These are phyloP conservation scores for Dendrobium officinale DNA, from an alignment of 106 monocot species.

Conservation along the genomic window DNA sequence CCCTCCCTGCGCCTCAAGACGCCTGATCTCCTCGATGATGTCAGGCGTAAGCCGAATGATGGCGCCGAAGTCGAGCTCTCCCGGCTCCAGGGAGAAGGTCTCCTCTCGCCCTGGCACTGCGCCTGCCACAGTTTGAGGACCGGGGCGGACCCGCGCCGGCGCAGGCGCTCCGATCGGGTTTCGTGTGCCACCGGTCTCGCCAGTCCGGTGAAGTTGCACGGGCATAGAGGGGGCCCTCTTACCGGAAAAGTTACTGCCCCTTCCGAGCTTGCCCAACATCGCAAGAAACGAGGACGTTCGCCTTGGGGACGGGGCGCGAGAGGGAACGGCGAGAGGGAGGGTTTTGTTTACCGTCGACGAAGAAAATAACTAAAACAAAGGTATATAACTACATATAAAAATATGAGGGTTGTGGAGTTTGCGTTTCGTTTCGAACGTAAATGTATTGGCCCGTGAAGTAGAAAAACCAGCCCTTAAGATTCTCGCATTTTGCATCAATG, in stretches of 20 bases:
- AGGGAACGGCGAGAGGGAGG: background rate
- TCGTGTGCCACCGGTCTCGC: slow-evolving; percentile 10
- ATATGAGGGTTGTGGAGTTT: background rate
- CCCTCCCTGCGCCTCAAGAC: slow-evolving; percentile 58
- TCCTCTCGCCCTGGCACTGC: slow-evolving; percentile 35
- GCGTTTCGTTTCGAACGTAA: background rate
- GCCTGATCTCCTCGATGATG: slow-evolving; percentile 78
- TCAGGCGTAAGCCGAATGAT: slow-evolving; percentile 81
- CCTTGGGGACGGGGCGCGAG: background rate
- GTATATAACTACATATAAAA: background rate
- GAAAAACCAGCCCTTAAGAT: too few species aligned
- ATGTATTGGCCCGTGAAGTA: too few species aligned
- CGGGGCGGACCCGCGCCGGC: background rate
- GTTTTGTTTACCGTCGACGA: background rate
- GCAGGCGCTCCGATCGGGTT: slow-evolving; percentile 2
- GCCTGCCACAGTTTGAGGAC: background rate
- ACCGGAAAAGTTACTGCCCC: slow-evolving; percentile 25
- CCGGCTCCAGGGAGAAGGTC: slow-evolving; percentile 53
- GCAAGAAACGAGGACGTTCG: background rate
- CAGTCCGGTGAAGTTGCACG: slow-evolving; percentile 16
- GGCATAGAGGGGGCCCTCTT: slow-evolving; percentile 29
- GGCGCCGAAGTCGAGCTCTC: slow-evolving; percentile 58
- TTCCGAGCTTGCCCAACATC: slow-evolving; percentile 42
- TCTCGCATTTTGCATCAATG: too few species aligned
- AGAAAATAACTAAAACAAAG: background rate